Conservation (phyloP, 1,284 basidiomycete genomes). For the Apiotrichum sp. region DNA sequence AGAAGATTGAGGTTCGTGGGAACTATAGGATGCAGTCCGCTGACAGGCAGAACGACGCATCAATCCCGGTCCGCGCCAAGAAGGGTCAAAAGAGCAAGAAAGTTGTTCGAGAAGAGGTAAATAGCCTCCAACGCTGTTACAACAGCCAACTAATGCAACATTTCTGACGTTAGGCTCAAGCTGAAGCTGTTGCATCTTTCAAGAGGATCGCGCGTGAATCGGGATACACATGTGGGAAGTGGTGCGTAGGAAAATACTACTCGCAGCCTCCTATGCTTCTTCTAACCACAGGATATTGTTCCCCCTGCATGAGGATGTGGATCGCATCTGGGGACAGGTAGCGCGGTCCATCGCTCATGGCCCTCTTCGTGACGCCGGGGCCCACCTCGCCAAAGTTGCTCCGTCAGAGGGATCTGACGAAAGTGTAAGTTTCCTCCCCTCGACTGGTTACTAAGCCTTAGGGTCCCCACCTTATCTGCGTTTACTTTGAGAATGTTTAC, state of each 20-base stretch:
- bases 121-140: neutral
- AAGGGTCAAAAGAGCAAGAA: conserved; percentile 32
- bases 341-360: conserved; percentile 30
- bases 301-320: conserved; percentile 20
- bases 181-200: conserved; percentile 14
- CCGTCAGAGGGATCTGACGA: neutral
- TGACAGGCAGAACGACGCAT: conserved; percentile 15
- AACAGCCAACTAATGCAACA: neutral
- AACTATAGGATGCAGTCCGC: too few species aligned
- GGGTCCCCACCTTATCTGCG: conserved; percentile 22
- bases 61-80: conserved; percentile 27
- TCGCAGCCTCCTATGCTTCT: neutral
- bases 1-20: conserved; percentile 20
- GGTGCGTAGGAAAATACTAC: conserved; percentile 16
- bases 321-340: conserved; percentile 24
- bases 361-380: conserved; percentile 26
- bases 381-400: conserved; percentile 27
- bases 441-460: neutral
- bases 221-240: conserved; percentile 29
- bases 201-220: conserved; percentile 20
- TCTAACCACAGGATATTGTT: conserved; percentile 22
- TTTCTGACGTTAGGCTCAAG: conserved; percentile 11
- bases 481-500: conserved; percentile 31
- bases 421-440: neutral
- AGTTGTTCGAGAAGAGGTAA: conserved; percentile 24